phyloP scores from a whole-genome alignment of 805 yeast species.

The Candida nanaspora region DNA sequence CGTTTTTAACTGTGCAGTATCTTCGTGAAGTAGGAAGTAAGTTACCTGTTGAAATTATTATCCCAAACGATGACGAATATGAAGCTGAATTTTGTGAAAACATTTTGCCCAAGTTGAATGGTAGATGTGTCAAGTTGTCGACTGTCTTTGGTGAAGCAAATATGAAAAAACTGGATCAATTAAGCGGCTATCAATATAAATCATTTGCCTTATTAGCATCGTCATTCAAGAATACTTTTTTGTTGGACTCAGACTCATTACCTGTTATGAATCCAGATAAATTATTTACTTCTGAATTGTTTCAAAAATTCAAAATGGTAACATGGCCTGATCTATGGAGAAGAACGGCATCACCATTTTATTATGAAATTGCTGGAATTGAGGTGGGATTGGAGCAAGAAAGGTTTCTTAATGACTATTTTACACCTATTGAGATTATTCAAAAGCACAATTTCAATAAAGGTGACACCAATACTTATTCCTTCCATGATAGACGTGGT shows the following conservation, averaged over 20 bases:
- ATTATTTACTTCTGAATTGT: conserved; percentile 33
- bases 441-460: conserved; percentile 13
- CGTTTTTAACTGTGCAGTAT: conserved; percentile 31
- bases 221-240: conserved; percentile 36
- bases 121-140: conserved; percentile 34
- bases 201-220: conserved; percentile 38
- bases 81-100: conserved; percentile 32
- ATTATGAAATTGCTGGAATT: conserved; percentile 29
- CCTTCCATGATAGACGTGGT: conserved; percentile 55
- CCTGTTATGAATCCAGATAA: conserved; percentile 35
- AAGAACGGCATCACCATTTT: conserved; percentile 56
- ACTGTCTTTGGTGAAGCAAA: conserved; percentile 25
- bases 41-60: conserved; percentile 36
- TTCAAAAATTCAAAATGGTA: conserved; percentile 41
- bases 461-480: conserved; percentile 25
- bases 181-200: conserved; percentile 32
- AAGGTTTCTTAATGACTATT: conserved; percentile 19
- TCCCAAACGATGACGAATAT: conserved; percentile 33
- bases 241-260: conserved; percentile 41
- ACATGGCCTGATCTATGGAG: conserved; percentile 79
- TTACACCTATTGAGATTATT: conserved; percentile 8
- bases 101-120: conserved; percentile 32
- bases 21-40: conserved; percentile 35
- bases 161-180: conserved; percentile 10
- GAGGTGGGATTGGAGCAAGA: conserved; percentile 22